Evolutionary conservation across 225 moss, liverwort and hornwort species (phyloP), one percentile per base, ranked within the genome.

Genomic region (Bryum argenteum): DNA sequence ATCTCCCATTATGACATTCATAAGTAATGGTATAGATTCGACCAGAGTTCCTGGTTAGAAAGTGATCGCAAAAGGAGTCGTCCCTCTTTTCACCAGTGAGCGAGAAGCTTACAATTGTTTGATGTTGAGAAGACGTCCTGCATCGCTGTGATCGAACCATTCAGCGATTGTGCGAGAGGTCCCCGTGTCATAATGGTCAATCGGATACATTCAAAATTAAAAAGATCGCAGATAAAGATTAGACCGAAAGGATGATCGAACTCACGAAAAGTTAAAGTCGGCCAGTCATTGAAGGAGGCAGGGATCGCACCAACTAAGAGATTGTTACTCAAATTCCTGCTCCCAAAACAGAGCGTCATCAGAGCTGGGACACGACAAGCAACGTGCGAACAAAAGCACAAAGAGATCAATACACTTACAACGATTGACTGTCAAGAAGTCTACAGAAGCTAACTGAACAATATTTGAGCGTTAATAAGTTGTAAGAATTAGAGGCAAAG

Each of bases 311-410:
- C 92, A 39, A 76, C 69, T 8, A 98, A 79, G 24, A 77, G 20
- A 58, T 98, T 98, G 69, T 82, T 82, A 65, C 92, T 92, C 78
- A 98, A 39, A 65, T 91, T 98, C 77, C 98, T 98, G 98, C 75
- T 39, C 78, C 67, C 59, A 77, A 63, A 21, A 66, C 17, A 10
- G 0, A 54, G 5, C 26, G 57, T 6, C 17, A 48, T 42, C 2
- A 75, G 12, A 61, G 38, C 39, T 26, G 10, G 6, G 8, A 19
- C 13, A 6, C n/a, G 17, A 15, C 58, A 23, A 23, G 23, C 4
- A 58, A 68, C 56, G 23, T 21, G 12, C 0, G 38, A 23, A 3
- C 23, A 65, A 3, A 8, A 1, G 39, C 54, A 65, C 19, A 8
- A 24, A 57, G n/a, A 6, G 50, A 53, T 16, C 1, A 48, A 43